Evolutionary conservation across 2,329 filamentous ascomycete genomes (phyloP), one percentile per base, ranked within the genome.

Genomic region (Torrubiella hemipterigena): DNA sequence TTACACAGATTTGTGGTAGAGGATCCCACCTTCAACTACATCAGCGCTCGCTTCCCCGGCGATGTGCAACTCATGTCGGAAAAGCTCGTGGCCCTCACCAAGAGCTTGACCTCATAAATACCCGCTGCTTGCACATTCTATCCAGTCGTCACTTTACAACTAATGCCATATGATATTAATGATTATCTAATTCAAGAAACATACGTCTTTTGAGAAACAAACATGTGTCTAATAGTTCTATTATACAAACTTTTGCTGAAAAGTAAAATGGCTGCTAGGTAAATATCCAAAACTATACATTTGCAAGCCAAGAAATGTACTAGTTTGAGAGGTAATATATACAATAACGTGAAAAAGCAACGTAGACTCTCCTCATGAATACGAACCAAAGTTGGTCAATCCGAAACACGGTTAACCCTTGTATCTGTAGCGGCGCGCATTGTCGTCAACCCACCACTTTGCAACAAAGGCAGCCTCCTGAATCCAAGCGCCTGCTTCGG

Each of bases 11-110:
- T 69, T 33, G 57, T 65, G 2, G 59, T 66, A 3, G 54, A 65
- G 41, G 65, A 69, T 30, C 47, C 57, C 35, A 51, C 54, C 20
- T 65, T 62, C 42, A 67, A 67, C 41, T 67, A 67, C 38, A 47
- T 67, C 40, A 66, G 59, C 38, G 63, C 53, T 14, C 50, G 63
- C 6, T 67, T 57, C 36, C 63, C 63, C 1, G 54, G 46, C 4
- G 63, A 67, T 39, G 56, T 56, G 2, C 51, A 55, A 27, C 36
- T 58, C 5, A 51, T 65, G 29, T 54, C 59, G 3, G 51, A 65
- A 29, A 55, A 54, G 38, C 49, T 55, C 4, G 54, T 65, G 34
- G 50, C 54, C 32, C 44, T 66, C 21, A 50, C 61, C 18, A 47
- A 56, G 37, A 52, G 46, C 26, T 45, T 52, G 29, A 14, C 30